Conservation (phyloP, 345 rosid genomes). For the Eucalyptus cladocalyx region DNA sequence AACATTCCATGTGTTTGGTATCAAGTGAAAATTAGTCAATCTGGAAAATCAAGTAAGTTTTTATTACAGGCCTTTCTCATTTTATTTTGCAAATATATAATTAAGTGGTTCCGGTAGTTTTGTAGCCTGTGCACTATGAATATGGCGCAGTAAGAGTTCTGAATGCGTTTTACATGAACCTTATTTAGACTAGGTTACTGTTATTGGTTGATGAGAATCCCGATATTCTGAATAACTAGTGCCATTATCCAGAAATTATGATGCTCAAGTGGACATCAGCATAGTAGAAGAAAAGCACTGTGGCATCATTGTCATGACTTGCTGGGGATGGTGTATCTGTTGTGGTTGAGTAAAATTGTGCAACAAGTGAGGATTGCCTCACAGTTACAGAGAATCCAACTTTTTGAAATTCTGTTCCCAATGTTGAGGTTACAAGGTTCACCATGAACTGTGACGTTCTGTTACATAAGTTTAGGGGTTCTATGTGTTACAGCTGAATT, state of each 20-base stretch:
- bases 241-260: not conserved
- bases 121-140: not conserved
- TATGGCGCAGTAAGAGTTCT: not conserved
- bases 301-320: not conserved
- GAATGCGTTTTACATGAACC: not conserved
- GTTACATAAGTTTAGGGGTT: not conserved
- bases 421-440: not conserved
- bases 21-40: conserved; percentile 62
- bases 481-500: not conserved
- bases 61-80: not conserved
- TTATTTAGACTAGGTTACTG: not conserved
- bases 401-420: not conserved
- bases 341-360: not conserved
- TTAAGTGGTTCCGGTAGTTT: not conserved
- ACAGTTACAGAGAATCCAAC: not conserved
- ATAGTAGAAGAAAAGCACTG: not conserved
- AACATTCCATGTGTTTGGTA: conserved; percentile 53
- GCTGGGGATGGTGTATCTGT: not conserved
- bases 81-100: not conserved
- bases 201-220: not conserved
- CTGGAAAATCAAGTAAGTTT: conserved; percentile 75
- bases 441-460: not conserved
- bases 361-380: not conserved
- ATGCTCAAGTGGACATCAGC: not conserved
- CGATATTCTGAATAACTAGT: not conserved